Evolutionary conservation across 768 basidiomycete species (phyloP).

Genomic region (Suillus alpinus): DNA sequence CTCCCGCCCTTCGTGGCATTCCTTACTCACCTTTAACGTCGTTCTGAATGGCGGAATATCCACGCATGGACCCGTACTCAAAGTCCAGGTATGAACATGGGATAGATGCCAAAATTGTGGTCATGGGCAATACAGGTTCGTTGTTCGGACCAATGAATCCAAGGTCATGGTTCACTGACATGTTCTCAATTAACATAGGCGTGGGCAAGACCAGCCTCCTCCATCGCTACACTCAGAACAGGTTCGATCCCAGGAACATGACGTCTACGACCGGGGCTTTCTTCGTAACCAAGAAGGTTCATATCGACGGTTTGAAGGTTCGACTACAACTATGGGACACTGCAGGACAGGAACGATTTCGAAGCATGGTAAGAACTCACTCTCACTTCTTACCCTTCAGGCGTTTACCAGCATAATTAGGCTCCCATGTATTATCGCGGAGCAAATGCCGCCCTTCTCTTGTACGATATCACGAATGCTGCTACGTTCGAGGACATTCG

Average conservation of each 20-base stretch:
- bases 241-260: conserved; percentile 84
- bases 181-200: conserved; percentile 41
- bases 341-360: conserved; percentile 90
- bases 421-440: conserved; percentile 98
- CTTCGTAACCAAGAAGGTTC: conserved; percentile 91
- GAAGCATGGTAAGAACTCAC: conserved; percentile 68
- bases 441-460: conserved; percentile 88
- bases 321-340: conserved; percentile 91
- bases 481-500: conserved; percentile 87
- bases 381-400: conserved; percentile 4
- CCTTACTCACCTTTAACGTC: conserved; percentile 19
- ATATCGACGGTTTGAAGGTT: conserved; percentile 81
- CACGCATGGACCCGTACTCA: conserved; percentile 62
- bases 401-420: conserved; percentile 36
- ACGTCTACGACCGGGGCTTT: conserved; percentile 91
- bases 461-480: conserved; percentile 94
- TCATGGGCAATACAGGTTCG: conserved; percentile 81
- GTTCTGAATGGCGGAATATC: conserved; percentile 54
- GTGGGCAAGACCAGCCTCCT: conserved; percentile 93
- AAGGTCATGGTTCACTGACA: conserved; percentile 14
- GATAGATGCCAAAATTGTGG: conserved; percentile 92
- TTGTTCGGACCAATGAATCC: conserved; percentile 8
- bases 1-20: conserved; percentile 47
- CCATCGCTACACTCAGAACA: conserved; percentile 87
- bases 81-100: conserved; percentile 75